Conservation (phyloP, 192 early-diverging fungal genomes). For the Mortierella claussenii region DNA sequence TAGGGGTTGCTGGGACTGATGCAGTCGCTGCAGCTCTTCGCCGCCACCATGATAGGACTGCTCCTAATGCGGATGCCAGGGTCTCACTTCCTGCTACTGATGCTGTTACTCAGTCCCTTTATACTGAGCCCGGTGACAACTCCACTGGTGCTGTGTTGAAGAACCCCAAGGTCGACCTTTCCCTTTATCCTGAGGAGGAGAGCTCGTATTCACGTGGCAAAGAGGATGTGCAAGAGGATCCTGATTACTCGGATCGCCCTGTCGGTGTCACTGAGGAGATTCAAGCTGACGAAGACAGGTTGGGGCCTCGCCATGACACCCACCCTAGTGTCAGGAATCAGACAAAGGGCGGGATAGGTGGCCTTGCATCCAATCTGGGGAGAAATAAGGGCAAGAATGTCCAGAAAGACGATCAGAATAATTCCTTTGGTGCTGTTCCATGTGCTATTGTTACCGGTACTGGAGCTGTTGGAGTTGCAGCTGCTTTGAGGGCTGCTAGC, state of each 20-base stretch:
- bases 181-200: constrained; percentile 10
- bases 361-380: background rate
- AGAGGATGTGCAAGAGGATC: too few species aligned
- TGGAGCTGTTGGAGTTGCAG: background rate
- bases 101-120: too few species aligned
- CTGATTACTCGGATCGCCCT: too few species aligned
- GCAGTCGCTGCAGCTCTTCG: too few species aligned
- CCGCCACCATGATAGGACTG: too few species aligned
- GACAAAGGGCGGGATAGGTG: constrained; percentile 5
- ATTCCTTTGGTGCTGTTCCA: too few species aligned
- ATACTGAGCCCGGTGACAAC: too few species aligned
- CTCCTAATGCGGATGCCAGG: too few species aligned
- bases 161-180: background rate
- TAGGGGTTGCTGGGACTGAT: too few species aligned
- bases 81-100: too few species aligned
- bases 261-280: background rate
- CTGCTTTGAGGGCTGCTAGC: background rate
- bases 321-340: constrained; percentile 3
- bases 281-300: background rate
- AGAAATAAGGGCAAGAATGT: too few species aligned
- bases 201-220: constrained; percentile 8
- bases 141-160: background rate
- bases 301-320: constrained; percentile 1
- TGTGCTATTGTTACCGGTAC: background rate
- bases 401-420: too few species aligned